Evolutionary conservation across 2,329 filamentous ascomycete genomes (phyloP), one percentile per base, ranked within the genome.

Genomic region (Fusarium abutilonis): DNA sequence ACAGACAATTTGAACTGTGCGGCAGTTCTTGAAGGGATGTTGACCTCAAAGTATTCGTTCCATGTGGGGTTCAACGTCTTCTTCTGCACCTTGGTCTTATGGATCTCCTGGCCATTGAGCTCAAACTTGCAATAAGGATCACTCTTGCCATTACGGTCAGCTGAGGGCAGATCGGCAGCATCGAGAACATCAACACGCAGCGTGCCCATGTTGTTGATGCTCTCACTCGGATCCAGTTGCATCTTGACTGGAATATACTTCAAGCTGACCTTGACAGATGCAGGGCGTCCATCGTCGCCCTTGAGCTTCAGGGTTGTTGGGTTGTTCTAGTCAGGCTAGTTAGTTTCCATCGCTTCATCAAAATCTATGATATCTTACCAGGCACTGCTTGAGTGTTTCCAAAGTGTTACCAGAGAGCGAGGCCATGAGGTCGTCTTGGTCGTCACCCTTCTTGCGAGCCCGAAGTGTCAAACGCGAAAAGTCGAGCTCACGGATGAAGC

Each of bases 141-240:
- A 70, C 93, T 97, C 83, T 90, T 98, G 68, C 95, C 95, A 73
- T 99, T 99, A 31, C 93, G 89, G 72, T 99, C 95, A 26, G 94
- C 94, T 2, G 95, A 89, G 8, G 95, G 95, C n/a, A 99, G 85
- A 57, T 97, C 89, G 9, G 86, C 80, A 15, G 89, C 95, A 75
- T 97, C 93, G 34, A 98, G 80, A 15, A 99, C 85, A 70, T 98
- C 93, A n/a, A 99, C 92, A 17, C 93, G 91, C 19, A 99, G 87
- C 56, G 88, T 93, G 57, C 95, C 95, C 87, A 97, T 96, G 78
- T 99, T 99, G 85, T 97, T 98, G 82, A 99, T 97, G 72, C 93
- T 97, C 78, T 99, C 95, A 70, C 89, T 92, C 0, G 95, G 91
- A 71, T 99, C 93, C 44, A 99, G 89, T 53, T 88, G 82, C 95